Percentiles rank a stretch among this genome's conserved stretches.
Conservation (phyloP, 2,329 filamentous ascomycete species). For the Pestalotiopsis sp. region DNA sequence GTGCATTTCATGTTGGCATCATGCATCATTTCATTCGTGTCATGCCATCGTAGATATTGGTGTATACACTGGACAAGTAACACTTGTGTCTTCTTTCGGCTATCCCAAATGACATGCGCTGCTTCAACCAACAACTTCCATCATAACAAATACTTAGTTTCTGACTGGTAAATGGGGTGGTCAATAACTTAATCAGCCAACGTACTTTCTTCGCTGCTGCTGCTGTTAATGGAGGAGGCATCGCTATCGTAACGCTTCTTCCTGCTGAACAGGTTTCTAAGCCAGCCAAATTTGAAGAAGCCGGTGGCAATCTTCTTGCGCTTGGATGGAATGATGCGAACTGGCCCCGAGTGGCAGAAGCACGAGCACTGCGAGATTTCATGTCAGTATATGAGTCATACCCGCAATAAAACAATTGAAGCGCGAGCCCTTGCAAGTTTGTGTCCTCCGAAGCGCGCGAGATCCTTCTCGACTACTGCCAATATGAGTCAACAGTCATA, state of each 20-base stretch:
- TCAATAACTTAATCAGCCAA: neutral
- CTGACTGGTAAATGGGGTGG: neutral
- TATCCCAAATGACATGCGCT: neutral
- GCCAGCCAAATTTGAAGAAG: neutral
- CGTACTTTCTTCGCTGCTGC: neutral
- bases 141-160: neutral
- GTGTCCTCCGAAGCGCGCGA: neutral
- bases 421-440: neutral
- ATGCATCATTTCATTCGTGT: neutral
- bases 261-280: neutral
- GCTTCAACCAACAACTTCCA: too few relatives aligned
- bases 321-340: neutral
- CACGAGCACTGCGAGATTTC: neutral
- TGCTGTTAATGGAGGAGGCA: neutral
- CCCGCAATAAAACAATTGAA: neutral
- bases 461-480: too few relatives aligned
- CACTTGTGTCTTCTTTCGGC: neutral
- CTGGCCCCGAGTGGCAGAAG: neutral
- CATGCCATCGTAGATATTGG: neutral
- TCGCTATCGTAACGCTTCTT: neutral
- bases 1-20: neutral
- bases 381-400: neutral
- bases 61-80: neutral
- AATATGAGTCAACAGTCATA: neutral
- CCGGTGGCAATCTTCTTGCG: neutral